These are phyloP conservation scores for Aspergillus versicolor DNA, from an alignment of 2,329 filamentous ascomycete species.

Conservation along the genomic window DNA sequence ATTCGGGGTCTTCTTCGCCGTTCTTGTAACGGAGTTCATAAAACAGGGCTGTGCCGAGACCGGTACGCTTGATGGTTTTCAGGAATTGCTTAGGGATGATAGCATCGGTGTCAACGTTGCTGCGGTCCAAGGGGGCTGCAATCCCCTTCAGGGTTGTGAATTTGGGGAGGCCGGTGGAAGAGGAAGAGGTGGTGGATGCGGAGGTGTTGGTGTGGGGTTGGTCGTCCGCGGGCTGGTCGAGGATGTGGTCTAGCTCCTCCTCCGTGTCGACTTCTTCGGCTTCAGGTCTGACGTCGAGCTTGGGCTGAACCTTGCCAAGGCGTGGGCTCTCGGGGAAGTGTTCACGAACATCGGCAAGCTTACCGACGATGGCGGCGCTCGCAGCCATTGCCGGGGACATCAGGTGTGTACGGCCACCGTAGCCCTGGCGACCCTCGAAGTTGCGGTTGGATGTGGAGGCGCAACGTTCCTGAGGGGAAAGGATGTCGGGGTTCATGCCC, in stretches of 20 bases:
- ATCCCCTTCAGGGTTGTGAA: constrained; percentile 83
- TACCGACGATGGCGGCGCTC: constrained; percentile 83
- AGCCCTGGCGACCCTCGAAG: constrained; percentile 94
- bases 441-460: constrained; percentile 96
- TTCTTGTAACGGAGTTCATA: constrained; percentile 78
- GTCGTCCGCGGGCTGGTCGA: constrained; percentile 64
- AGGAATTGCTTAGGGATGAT: constrained; percentile 99
- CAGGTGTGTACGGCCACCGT: constrained; percentile 84
- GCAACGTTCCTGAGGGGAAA: constrained; percentile 87
- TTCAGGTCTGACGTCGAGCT: constrained; percentile 59
- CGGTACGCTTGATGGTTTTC: constrained; percentile 98
- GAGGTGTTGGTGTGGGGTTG: constrained; percentile 62
- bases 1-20: constrained; percentile 73
- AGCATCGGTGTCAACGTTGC: constrained; percentile 97
- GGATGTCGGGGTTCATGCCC: constrained; percentile 98
- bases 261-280: constrained; percentile 61
- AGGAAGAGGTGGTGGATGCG: constrained; percentile 38
- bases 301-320: constrained; percentile 53
- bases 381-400: constrained; percentile 98
- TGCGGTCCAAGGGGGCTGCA: constrained; percentile 79
- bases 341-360: constrained; percentile 87
- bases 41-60: constrained; percentile 85
- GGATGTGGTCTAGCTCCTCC: constrained; percentile 62
- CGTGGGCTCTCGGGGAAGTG: constrained; percentile 55
- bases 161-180: constrained; percentile 70